Percentiles rank a stretch among this genome's conserved stretches.
phyloP scores from a whole-genome alignment of 2,329 filamentous ascomycete genomes.

The Botrytis paeoniae region DNA sequence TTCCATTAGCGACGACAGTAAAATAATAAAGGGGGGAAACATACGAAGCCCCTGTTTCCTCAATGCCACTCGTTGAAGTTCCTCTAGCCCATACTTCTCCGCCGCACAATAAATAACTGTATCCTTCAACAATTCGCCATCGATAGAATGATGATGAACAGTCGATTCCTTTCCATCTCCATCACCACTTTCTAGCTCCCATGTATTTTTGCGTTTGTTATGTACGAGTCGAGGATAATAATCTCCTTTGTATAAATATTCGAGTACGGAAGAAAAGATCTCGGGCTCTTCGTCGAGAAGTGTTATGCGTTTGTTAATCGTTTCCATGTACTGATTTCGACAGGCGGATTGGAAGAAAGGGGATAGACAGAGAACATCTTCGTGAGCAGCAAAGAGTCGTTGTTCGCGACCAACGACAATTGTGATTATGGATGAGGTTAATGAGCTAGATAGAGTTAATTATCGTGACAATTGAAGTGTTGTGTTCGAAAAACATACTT shows the following conservation, averaged over 20 bases:
- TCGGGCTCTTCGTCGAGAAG: conserved; percentile 85
- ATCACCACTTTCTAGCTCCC: conserved; percentile 72
- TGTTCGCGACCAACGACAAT: conserved; percentile 77
- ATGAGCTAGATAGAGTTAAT: conserved; percentile 43
- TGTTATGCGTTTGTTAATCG: conserved; percentile 65
- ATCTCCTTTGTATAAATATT: conserved; percentile 83
- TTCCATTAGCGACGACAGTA: conserved; percentile 44
- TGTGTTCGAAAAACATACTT: conserved; percentile 27
- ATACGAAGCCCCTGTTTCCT: conserved; percentile 83
- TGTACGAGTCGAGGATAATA: conserved; percentile 82
- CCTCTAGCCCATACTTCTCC: conserved; percentile 76
- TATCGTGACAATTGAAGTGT: conserved; percentile 18
- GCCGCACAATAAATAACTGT: conserved; percentile 90
- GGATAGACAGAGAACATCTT: conserved; percentile 75
- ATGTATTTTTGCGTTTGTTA: conserved; percentile 76
- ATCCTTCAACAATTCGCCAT: conserved; percentile 74
- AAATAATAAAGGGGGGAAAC: conserved; percentile 43
- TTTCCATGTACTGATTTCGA: conserved; percentile 60
- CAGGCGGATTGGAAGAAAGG: conserved; percentile 72
- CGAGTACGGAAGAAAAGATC: conserved; percentile 84
- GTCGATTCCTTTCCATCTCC: conserved; percentile 62
- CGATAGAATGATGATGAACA: conserved; percentile 63
- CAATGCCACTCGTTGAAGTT: conserved; percentile 79
- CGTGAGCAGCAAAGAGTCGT: conserved; percentile 86
- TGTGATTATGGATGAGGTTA: conserved; percentile 71